phyloP scores from a whole-genome alignment of 768 basidiomycete species.

The Calocybe indica region DNA sequence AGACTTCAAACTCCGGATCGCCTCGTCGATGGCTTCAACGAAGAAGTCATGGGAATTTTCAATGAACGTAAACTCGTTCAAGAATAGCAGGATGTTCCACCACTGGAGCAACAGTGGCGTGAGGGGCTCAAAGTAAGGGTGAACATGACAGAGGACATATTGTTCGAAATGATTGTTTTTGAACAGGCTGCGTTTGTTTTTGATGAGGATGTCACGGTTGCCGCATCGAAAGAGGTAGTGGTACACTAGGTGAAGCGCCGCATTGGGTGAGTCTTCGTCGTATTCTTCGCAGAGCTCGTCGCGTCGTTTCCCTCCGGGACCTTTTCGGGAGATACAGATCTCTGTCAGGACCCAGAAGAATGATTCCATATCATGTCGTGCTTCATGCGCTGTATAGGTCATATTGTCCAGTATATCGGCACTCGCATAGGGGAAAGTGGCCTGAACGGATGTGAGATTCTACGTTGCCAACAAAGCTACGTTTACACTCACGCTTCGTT shows the following conservation, averaged over 20 bases:
- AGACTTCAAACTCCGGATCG: background rate
- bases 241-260: background rate
- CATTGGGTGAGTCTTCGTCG: background rate
- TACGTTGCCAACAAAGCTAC: background rate
- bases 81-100: slow-evolving; percentile 1
- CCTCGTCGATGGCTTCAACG: background rate
- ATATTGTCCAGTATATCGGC: background rate
- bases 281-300: background rate
- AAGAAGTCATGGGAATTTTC: background rate
- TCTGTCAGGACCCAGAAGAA: slow-evolving; percentile 15
- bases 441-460: background rate
- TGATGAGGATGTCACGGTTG: background rate
- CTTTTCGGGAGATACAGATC: slow-evolving; percentile 11
- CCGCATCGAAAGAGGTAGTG: background rate
- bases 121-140: slow-evolving; percentile 4
- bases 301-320: slow-evolving; percentile 6
- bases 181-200: background rate
- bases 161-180: background rate
- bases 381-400: background rate
- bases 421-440: background rate
- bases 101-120: slow-evolving; percentile 2
- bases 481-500: background rate
- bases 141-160: background rate
- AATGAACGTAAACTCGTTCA: background rate
- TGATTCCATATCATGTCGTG: slow-evolving; percentile 15